A percentile compares a stretch with the other conserved stretches of the same genome.
Conservation (phyloP, 345 rosid species). For the Syzygium aqueum region DNA sequence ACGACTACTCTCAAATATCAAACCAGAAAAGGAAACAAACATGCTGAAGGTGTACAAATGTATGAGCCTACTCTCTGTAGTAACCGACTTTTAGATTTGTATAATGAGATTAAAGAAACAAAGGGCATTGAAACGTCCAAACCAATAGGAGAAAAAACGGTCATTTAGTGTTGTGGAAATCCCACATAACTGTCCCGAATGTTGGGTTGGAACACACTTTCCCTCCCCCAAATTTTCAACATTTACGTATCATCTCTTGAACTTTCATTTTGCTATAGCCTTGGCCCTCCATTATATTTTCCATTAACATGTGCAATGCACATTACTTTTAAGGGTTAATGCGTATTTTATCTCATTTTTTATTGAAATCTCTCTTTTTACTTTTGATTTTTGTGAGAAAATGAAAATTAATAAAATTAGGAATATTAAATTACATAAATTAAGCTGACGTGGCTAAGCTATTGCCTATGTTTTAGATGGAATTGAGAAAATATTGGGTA, state of each 20-base stretch:
- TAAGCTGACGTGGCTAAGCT: no score
- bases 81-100: neutral
- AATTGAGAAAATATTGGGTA: no score
- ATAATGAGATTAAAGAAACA: neutral
- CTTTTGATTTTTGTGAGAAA: no score
- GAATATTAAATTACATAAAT: no score
- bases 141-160: neutral
- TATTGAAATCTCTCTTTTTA: no score
- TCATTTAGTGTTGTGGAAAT: neutral
- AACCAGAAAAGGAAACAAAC: neutral
- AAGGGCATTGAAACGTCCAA: neutral
- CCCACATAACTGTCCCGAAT: accelerated
- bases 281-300: neutral
- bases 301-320: neutral
- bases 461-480: no score
- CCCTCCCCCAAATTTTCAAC: neutral
- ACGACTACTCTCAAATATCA: neutral
- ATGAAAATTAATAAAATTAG: no score
- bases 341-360: no score
- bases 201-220: neutral
- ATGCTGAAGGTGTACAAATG: neutral
- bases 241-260: neutral
- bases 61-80: neutral
- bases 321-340: neutral
- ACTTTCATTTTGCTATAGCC: neutral